phyloP scores from a whole-genome alignment of 2,329 filamentous ascomycete species.

The Pseudofabraea citricarpa region DNA sequence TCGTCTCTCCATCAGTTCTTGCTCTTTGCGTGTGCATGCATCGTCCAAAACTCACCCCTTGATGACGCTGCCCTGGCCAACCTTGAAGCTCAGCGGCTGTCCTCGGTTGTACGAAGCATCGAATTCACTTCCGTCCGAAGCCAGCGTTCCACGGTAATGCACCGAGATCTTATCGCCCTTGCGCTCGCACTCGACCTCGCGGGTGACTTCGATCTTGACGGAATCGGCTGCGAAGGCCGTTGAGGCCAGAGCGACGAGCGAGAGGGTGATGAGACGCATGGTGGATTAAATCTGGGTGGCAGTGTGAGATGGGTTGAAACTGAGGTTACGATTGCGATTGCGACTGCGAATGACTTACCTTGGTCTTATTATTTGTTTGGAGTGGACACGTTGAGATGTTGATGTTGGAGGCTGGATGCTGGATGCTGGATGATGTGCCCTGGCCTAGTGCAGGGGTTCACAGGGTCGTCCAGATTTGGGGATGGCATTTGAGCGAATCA shows the following conservation, averaged over 20 bases:
- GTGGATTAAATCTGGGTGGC: background rate
- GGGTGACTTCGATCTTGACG: constrained; percentile 74
- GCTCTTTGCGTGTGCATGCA: no score
- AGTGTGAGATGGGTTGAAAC: background rate
- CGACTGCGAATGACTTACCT: background rate
- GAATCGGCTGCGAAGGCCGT: constrained; percentile 26
- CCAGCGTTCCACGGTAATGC: constrained; percentile 82
- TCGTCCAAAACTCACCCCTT: constrained; percentile 58
- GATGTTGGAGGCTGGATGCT: background rate
- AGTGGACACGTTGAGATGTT: background rate
- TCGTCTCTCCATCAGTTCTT: no score
- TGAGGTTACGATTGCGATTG: background rate
- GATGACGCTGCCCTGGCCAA: constrained; percentile 83
- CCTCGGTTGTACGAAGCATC: constrained; percentile 80
- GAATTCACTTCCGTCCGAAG: constrained; percentile 72
- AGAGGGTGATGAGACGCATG: constrained; percentile 27
- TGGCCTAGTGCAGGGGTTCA: no score
- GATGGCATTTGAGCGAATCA: no score
- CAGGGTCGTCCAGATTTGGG: background rate
- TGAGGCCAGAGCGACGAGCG: constrained; percentile 23
- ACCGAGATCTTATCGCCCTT: constrained; percentile 77
- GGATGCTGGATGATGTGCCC: background rate
- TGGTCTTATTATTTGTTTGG: background rate
- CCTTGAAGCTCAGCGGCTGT: constrained; percentile 69
- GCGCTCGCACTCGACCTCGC: constrained; percentile 71